Evolutionary conservation across 2,329 filamentous ascomycete genomes (phyloP).

Genomic region (Cercospora sp.): DNA sequence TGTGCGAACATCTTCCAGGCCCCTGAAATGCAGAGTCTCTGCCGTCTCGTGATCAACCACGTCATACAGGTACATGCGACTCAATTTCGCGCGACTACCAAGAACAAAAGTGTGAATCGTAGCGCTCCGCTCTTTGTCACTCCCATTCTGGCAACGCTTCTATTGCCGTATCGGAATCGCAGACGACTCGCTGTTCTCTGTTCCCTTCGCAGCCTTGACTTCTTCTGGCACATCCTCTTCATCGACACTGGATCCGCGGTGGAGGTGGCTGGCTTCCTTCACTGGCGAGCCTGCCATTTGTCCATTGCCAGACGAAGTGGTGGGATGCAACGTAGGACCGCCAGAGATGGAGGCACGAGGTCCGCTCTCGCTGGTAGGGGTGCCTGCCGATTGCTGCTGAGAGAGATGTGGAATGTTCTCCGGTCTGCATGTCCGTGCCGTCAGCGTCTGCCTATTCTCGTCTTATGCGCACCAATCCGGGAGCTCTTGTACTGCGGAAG

Average conservation of each 20-base stretch:
- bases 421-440: slow-evolving; percentile 29
- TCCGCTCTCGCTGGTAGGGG: slow-evolving; percentile 22
- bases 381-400: slow-evolving; percentile 28
- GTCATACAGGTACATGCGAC: not conserved
- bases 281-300: slow-evolving; percentile 73
- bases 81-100: not conserved
- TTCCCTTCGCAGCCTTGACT: not conserved
- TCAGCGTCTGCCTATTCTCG: slow-evolving; percentile 6
- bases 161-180: slow-evolving; percentile 11
- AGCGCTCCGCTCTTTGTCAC: not conserved
- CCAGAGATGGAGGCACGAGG: slow-evolving; percentile 30
- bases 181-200: not conserved
- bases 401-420: slow-evolving; percentile 43
- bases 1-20: not conserved
- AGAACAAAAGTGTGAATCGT: not conserved
- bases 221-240: slow-evolving; percentile 50
- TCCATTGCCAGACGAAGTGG: slow-evolving; percentile 47
- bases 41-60: not conserved
- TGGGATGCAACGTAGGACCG: slow-evolving; percentile 39
- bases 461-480: not conserved
- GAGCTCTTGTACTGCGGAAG: slow-evolving; percentile 35
- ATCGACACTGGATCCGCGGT: slow-evolving; percentile 74
- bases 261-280: slow-evolving; percentile 85
- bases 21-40: not conserved
- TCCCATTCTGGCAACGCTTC: not conserved